Conservation (phyloP, 495 filamentous ascomycete species). For the Usnea hakonensis region DNA sequence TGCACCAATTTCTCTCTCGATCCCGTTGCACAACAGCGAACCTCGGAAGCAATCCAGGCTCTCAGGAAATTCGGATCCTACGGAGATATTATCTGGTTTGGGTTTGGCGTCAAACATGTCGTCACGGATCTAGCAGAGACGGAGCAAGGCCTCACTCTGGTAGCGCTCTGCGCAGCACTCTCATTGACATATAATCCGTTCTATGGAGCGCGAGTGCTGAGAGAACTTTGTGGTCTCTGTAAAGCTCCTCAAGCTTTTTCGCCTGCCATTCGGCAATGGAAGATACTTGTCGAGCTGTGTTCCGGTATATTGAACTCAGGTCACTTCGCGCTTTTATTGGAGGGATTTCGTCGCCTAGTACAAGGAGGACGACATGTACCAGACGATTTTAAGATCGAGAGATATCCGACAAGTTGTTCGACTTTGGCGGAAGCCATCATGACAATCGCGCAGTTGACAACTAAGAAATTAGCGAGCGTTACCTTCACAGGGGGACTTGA, state of each 20-base stretch:
- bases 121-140: constrained; percentile 18
- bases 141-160: constrained; percentile 15
- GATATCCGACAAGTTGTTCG: background rate
- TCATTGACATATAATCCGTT: constrained; percentile 8
- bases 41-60: constrained; percentile 6
- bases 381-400: background rate
- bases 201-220: constrained; percentile 10
- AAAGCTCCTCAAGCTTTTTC: constrained; percentile 8
- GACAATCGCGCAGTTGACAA: constrained; percentile 5
- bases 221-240: constrained; percentile 2
- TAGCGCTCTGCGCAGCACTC: constrained; percentile 17
- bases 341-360: constrained; percentile 5
- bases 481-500: constrained; percentile 9
- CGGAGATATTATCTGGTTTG: constrained; percentile 20
- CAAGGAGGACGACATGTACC: background rate
- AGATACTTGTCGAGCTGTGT: constrained; percentile 8
- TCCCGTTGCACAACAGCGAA: constrained; percentile 4
- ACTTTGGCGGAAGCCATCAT: constrained; percentile 7
- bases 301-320: background rate
- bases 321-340: background rate
- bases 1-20: constrained; percentile 8
- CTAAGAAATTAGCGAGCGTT: background rate
- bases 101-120: constrained; percentile 22
- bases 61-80: constrained; percentile 16
- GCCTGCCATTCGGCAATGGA: constrained; percentile 12